These are phyloP conservation scores for Cladophialophora carrionii DNA, from an alignment of 2,329 filamentous ascomycete species.

Conservation along the genomic window DNA sequence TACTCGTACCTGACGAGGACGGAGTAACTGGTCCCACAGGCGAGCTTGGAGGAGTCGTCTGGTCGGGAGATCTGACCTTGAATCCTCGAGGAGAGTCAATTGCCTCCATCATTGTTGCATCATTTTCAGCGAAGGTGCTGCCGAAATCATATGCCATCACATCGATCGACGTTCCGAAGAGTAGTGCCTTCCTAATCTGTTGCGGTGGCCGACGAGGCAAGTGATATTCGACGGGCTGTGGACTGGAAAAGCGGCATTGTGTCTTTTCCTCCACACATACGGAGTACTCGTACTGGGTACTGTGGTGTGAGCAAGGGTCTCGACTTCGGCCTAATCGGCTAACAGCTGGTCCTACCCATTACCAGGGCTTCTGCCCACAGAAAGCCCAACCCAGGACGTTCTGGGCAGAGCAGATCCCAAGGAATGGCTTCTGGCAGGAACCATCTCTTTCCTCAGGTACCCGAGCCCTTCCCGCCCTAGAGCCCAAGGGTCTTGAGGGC, in stretches of 20 bases:
- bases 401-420: conserved; percentile 21
- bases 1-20: background rate
- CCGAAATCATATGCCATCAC: conserved; percentile 1
- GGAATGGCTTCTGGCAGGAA: conserved; percentile 19
- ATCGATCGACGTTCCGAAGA: background rate
- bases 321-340: background rate
- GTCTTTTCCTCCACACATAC: background rate
- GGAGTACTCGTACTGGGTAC: too few relatives aligned
- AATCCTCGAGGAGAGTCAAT: background rate
- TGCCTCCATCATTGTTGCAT: conserved; percentile 5
- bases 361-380: conserved; percentile 3
- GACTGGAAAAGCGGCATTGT: conserved; percentile 10
- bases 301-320: conserved; percentile 14
- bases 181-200: conserved; percentile 11
- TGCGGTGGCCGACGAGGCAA: conserved; percentile 10
- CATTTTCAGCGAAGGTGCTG: background rate
- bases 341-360: background rate
- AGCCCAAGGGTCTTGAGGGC: conserved; percentile 7
- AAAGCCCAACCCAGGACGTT: background rate
- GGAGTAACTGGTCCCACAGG: background rate
- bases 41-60: background rate
- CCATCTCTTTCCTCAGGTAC: conserved; percentile 29
- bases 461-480: conserved; percentile 23
- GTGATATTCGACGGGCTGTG: conserved; percentile 1
- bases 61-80: background rate